Base-by-base conservation (phyloP, 2,329 filamentous ascomycete species). In the Cladophialophora immunda region DNA sequence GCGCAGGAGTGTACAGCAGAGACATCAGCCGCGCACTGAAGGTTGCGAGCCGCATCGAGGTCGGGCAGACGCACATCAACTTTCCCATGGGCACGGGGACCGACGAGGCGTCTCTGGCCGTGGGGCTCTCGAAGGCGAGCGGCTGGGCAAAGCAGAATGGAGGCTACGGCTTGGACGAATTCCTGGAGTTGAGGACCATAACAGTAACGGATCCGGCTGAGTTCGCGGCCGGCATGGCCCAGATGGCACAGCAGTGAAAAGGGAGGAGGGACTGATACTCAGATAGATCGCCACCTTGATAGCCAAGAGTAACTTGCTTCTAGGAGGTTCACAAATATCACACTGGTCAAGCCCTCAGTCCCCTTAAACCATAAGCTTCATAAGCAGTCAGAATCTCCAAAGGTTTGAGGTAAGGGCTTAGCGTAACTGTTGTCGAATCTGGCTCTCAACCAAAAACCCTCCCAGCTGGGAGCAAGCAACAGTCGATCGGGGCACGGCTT, bases 21-120 rank as follows among this genome's bases (percentile, higher is more conserved):
- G 63, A 73, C 41, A 64, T 71, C 32, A 17, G 6, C 6, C 47
- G 29, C 79, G 94, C 94, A 0, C 81, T 97, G 66, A 80, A 84
- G 70, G 80, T 94, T 61, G 97, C 97, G 92, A 97, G 97, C 74
- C 92, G 97, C 77, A 94, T 91, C 78, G 90, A 96, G 70, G 97
- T 95, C 76, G 94, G 63, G 11, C 45, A 53, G 36, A 58, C 55
- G 25, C 55, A 59, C 19, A 41, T 64, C 38, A 64, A 64, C 32
- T 56, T 56, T 19, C 50, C 61, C 13, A 25, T 64, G 19, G 61
- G 61, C 11, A 64, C 52, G 11, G 61, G 61, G 7, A 15, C 4
- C 7, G 61, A 64, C 38, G 61, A 64, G 57, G 61, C 61, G 13
- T 58, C 61, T 13, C 22, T 64, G 25, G 22, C 45, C 4, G 32